Base-by-base conservation (phyloP, 192 early-diverging fungal genomes). In the Linnemannia zychae region DNA sequence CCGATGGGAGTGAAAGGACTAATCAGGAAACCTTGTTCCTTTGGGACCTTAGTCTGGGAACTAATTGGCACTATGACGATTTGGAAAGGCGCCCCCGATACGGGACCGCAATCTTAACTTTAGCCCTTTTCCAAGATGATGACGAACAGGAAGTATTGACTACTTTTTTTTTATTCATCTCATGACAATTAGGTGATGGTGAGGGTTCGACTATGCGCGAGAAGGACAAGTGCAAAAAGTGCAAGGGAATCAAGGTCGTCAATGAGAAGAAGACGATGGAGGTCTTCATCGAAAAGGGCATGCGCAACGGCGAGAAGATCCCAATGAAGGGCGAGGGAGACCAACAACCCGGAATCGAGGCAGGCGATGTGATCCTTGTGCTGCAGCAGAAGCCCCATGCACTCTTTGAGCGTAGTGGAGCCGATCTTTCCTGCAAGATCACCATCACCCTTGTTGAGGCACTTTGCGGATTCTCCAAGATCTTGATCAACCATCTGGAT, bases 321-420 rank as follows among this genome's bases (percentile, higher is more conserved):
- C 91, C 93, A 7, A 96, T 99, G 88, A 88, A 90, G 75, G 98
- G 98, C 36, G 97, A 99, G 87, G 99, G 95, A 69, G 99, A 99
- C 88, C 98, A 99, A 84, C 92, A 88, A 78, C 99, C 99, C 4
- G 97, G 93, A 74, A 89, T 96, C 68, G 93, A 96, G 40, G 94
- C 99, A 28, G 97, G 95, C 38, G 98, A 99, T 86, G 94, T 99
- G 24, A 92, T 98, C 70, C 95, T 99, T 90, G 95, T 97, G 24
- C 86, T 99, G 28, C 91, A 96, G 72, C 94, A 98, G 87, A 95
- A 95, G 77, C 80, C 90, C 36, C 97, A 99, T 80, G 87, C 88
- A 13, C 77, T 90, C 12, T 98, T 99, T 89, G 91, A 93, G 70
- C 92, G 98, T 46, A 88, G 92, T 68, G 97, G 95, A 18, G 90